These are phyloP conservation scores for Saturnispora dispora DNA, from an alignment of 805 yeast genomes.

Conservation along the genomic window DNA sequence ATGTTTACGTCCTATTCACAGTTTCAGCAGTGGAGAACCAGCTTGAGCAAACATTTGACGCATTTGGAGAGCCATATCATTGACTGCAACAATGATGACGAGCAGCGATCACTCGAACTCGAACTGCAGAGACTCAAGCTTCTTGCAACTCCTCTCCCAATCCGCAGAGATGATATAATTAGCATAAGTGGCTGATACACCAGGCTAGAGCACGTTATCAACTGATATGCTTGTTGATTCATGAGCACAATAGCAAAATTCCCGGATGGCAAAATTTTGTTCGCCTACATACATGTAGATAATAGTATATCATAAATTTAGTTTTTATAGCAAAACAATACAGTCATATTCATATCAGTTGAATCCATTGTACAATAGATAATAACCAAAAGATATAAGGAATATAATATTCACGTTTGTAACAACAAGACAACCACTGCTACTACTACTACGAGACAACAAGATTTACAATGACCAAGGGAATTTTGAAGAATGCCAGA, in stretches of 20 bases:
- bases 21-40: not conserved
- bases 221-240: not conserved
- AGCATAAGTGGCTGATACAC: not conserved
- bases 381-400: not conserved
- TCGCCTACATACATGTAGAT: not conserved
- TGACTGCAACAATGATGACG: not conserved
- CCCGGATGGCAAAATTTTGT: not conserved
- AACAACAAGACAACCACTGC: not conserved
- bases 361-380: not conserved
- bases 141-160: not conserved
- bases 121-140: not conserved
- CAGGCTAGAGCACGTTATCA: not conserved
- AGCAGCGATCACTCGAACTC: not conserved
- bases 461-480: conserved; percentile 17
- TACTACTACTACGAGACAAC: not conserved
- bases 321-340: not conserved
- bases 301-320: not conserved
- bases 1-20: not conserved
- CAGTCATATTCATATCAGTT: not conserved
- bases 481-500: conserved; percentile 28
- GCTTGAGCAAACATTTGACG: not conserved
- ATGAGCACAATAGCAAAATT: not conserved
- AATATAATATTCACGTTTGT: not conserved
- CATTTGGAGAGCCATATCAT: not conserved
- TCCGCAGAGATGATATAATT: not conserved